A percentile compares a stretch with the other conserved stretches of the same genome.
phyloP scores from a whole-genome alignment of 352 stramenopile genomes.

The Phytopythium montanum region DNA sequence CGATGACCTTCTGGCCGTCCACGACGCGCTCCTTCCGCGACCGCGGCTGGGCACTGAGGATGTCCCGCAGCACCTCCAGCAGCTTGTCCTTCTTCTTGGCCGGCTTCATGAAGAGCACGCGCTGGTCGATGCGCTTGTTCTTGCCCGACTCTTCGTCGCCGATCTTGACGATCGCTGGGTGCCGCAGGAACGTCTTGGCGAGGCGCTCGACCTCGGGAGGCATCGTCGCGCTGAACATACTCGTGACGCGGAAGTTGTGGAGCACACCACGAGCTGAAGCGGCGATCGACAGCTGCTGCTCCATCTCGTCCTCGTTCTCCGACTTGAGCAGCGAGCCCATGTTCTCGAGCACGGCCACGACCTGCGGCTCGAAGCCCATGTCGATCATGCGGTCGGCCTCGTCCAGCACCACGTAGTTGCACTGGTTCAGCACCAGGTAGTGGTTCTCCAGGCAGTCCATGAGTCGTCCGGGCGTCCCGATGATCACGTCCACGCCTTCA shows the following conservation, averaged over 20 bases:
- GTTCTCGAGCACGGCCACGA: slow-evolving; percentile 95
- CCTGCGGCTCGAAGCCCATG: slow-evolving; percentile 96
- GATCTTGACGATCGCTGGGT: slow-evolving; percentile 97
- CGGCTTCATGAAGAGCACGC: slow-evolving; percentile 91
- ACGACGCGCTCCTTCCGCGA: slow-evolving; percentile 69
- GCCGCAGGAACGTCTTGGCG: slow-evolving; percentile 95
- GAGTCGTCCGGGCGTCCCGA: slow-evolving; percentile 97
- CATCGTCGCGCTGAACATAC: slow-evolving; percentile 99
- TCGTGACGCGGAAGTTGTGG: slow-evolving; percentile 82
- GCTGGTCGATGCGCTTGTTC: slow-evolving; percentile 98
- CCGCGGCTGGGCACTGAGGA: slow-evolving; percentile 63
- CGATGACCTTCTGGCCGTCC: slow-evolving; percentile 94
- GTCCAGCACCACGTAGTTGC: slow-evolving; percentile 99
- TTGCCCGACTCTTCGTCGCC: slow-evolving; percentile 97
- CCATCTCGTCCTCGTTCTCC: slow-evolving; percentile 95
- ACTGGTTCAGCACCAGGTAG: slow-evolving; percentile 99
- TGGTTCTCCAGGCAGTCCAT: slow-evolving; percentile 97
- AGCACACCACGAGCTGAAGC: slow-evolving; percentile 34
- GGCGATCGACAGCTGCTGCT: slow-evolving; percentile 87
- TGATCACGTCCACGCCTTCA: slow-evolving; percentile 97
- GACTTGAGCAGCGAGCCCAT: slow-evolving; percentile 97
- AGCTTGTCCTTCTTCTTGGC: slow-evolving; percentile 91
- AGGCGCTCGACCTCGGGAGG: slow-evolving; percentile 95
- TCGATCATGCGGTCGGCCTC: slow-evolving; percentile 99
- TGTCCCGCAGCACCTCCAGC: slow-evolving; percentile 80